Conservation (phyloP, 345 rosid species). For the Rhizophora mangle region DNA sequence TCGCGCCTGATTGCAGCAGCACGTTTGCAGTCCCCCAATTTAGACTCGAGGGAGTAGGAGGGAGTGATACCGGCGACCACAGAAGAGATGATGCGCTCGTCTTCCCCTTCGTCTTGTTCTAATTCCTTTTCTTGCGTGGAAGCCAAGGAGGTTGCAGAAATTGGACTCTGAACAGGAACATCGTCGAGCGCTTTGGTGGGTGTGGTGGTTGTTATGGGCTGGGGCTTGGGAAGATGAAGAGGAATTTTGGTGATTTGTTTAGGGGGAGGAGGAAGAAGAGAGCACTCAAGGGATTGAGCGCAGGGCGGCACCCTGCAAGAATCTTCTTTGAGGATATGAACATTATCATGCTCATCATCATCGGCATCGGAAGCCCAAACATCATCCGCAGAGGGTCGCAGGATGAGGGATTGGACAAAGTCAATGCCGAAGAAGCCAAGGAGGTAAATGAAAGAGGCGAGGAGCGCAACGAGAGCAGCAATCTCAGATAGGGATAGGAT, state of each 20-base stretch:
- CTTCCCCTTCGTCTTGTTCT: constrained; percentile 9
- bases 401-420: constrained; percentile 37
- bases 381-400: constrained; percentile 30
- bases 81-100: constrained; percentile 35
- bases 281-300: constrained; percentile 25
- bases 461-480: constrained; percentile 24
- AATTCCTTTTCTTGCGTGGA: too few species aligned
- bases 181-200: constrained; percentile 8
- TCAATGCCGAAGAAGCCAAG: constrained; percentile 40
- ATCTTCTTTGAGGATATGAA: constrained; percentile 15
- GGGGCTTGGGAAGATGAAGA: not conserved
- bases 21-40: constrained; percentile 37
- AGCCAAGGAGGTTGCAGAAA: not conserved
- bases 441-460: constrained; percentile 32
- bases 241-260: not conserved
- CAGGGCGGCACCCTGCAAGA: constrained; percentile 14
- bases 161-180: not conserved
- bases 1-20: constrained; percentile 40
- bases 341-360: not conserved
- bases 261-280: not conserved
- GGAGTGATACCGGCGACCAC: constrained; percentile 35
- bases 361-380: constrained; percentile 24
- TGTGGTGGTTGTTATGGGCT: too few species aligned
- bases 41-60: constrained; percentile 43
- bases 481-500: constrained; percentile 29